Percentiles rank a stretch among this genome's conserved stretches.
phyloP scores from a whole-genome alignment of 371 early-diverging fungal species.

The Thermomucor indicae-seudaticae region DNA sequence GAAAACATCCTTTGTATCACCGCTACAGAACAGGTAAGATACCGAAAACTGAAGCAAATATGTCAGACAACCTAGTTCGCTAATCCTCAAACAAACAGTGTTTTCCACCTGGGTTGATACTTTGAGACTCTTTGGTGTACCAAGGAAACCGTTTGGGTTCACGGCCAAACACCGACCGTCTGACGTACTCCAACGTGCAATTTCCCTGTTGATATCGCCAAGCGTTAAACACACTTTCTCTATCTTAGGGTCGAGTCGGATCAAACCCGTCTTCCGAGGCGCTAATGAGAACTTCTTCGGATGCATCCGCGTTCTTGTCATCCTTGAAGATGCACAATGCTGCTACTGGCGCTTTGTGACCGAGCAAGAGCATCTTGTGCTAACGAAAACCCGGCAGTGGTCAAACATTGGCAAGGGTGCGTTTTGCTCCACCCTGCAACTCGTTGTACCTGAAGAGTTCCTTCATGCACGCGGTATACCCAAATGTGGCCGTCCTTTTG shows the following conservation, averaged over 20 bases:
- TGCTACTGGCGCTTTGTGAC: conserved; percentile 54
- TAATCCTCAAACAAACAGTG: not conserved
- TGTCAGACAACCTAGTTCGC: too few species aligned
- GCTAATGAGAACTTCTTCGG: conserved; percentile 58
- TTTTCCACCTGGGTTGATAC: conserved; percentile 28
- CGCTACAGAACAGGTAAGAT: conserved; percentile 41
- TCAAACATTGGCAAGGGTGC: not conserved
- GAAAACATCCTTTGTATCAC: conserved; percentile 38
- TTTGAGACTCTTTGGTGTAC: conserved; percentile 48
- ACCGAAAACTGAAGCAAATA: conserved; percentile 17
- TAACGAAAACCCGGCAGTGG: conserved; percentile 8
- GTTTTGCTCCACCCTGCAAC: not conserved
- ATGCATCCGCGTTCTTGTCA: conserved; percentile 20
- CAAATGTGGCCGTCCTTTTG: conserved; percentile 61
- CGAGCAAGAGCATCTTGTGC: conserved; percentile 53
- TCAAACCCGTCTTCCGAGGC: conserved; percentile 67
- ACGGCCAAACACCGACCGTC: conserved; percentile 71
- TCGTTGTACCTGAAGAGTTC: not conserved
- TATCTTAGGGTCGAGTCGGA: not conserved
- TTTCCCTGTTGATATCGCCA: conserved; percentile 41
- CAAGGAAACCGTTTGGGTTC: conserved; percentile 55
- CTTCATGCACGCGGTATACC: conserved; percentile 31
- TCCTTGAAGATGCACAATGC: conserved; percentile 48
- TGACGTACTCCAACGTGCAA: conserved; percentile 66
- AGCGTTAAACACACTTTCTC: not conserved